Percentiles rank a stretch among this genome's conserved stretches.
Evolutionary conservation across 306 rosid species (phyloP).

Genomic region (Betula pendula): DNA sequence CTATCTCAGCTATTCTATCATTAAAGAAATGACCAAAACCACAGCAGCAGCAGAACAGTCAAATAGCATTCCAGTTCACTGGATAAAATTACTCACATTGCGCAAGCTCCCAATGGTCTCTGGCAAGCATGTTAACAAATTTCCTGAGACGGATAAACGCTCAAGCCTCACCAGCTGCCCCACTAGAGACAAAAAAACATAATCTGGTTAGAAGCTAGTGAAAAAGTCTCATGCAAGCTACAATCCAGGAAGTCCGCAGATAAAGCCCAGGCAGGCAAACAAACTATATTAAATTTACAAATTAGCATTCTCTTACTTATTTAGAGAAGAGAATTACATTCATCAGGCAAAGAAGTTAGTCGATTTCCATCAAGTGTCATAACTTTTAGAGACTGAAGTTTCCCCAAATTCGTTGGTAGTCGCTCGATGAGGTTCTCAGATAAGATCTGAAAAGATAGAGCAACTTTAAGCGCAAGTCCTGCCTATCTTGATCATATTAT

Average conservation of each 20-base stretch:
- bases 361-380: slow-evolving; percentile 84
- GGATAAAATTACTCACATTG: slow-evolving; percentile 57
- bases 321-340: slow-evolving; percentile 78
- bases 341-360: slow-evolving; percentile 88
- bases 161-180: slow-evolving; percentile 95
- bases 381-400: slow-evolving; percentile 80
- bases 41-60: slow-evolving; percentile 18
- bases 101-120: slow-evolving; percentile 94
- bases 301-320: slow-evolving; percentile 30
- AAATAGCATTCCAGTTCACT: slow-evolving; percentile 21
- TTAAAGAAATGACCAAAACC: not conserved
- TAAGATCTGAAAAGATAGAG: slow-evolving; percentile 57
- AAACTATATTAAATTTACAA: not conserved
- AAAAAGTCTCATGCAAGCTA: slow-evolving; percentile 16
- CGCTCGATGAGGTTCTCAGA: slow-evolving; percentile 79
- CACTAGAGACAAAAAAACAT: slow-evolving; percentile 53
- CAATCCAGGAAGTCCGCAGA: slow-evolving; percentile 2
- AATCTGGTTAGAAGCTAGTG: slow-evolving; percentile 22
- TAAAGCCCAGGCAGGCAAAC: slow-evolving; percentile 7
- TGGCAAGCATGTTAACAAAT: slow-evolving; percentile 65
- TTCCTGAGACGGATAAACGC: slow-evolving; percentile 72
- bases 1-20: not conserved
- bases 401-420: slow-evolving; percentile 85
- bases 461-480: slow-evolving; percentile 12
- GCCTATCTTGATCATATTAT: not conserved